Conservation (phyloP, 768 basidiomycete species). For the Tylopilus sp. region DNA sequence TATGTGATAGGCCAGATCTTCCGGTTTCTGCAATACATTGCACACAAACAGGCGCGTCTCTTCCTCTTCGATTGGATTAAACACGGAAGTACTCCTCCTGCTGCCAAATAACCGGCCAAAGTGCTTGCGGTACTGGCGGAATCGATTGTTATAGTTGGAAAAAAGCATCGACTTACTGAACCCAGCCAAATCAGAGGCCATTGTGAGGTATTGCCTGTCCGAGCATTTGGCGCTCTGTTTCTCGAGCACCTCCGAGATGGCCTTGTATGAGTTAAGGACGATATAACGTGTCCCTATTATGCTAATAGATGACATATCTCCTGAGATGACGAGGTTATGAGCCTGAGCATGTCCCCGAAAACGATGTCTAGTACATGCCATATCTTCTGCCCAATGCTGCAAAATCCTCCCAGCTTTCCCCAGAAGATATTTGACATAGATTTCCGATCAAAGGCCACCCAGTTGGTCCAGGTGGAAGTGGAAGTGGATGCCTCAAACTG, state of each 20-base stretch:
- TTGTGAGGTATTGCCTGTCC: conserved; percentile 12
- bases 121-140: conserved; percentile 15
- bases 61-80: conserved; percentile 17
- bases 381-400: too few relatives aligned
- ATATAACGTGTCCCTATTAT: too few relatives aligned
- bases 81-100: conserved; percentile 4
- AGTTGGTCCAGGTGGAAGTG: conserved; percentile 21
- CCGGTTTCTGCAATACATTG: conserved; percentile 11
- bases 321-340: too few relatives aligned
- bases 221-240: conserved; percentile 55
- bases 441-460: conserved; percentile 42
- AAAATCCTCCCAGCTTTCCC: conserved; percentile 21
- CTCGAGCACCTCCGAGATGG: conserved; percentile 47
- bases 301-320: conserved; percentile 24
- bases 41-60: conserved; percentile 19
- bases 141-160: background rate
- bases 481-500: background rate
- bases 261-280: conserved; percentile 46
- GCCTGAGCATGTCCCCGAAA: too few relatives aligned
- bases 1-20: too few relatives aligned
- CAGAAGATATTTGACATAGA: conserved; percentile 48
- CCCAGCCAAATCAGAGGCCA: conserved; percentile 23
- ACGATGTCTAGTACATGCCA: too few relatives aligned
- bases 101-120: conserved; percentile 10
- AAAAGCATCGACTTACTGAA: conserved; percentile 5